Conservation (phyloP, 2,329 filamentous ascomycete species). For the Pleurostoma richardsiae region DNA sequence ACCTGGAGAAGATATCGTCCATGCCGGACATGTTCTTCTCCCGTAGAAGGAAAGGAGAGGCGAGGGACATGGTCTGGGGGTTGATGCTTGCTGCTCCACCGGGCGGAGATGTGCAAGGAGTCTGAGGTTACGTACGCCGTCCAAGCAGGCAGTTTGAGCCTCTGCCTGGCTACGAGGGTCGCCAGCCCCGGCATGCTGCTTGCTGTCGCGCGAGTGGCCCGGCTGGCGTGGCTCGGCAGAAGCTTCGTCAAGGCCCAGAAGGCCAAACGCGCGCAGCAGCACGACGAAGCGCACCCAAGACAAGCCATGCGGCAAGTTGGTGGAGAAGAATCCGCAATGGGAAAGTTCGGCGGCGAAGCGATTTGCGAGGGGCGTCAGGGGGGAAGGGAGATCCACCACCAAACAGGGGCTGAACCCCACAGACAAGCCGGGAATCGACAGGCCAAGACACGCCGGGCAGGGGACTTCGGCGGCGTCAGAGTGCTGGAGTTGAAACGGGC, state of each 20-base stretch:
- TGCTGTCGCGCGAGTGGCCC: no score
- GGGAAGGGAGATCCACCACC: slow-evolving; percentile 3
- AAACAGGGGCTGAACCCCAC: neutral
- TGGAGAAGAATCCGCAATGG: slow-evolving; percentile 7
- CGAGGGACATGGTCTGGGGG: neutral
- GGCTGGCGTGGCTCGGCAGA: neutral
- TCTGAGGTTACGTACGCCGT: neutral
- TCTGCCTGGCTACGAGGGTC: neutral
- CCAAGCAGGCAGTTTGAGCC: neutral
- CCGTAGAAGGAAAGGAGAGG: neutral
- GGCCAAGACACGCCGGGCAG: neutral
- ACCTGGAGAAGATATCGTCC: neutral
- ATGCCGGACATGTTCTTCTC: neutral
- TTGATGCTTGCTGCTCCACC: neutral
- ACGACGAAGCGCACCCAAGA: slow-evolving; percentile 10
- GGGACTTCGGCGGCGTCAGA: neutral
- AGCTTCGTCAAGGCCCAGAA: neutral
- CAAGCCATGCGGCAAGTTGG: slow-evolving; percentile 12
- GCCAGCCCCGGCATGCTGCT: no score
- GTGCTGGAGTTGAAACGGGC: neutral
- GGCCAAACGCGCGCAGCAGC: slow-evolving; percentile 6
- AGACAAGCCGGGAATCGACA: neutral
- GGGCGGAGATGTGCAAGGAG: neutral
- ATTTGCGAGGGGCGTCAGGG: neutral
- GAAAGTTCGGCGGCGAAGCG: neutral